A percentile compares a stretch with the other conserved stretches of the same genome.
Conservation (phyloP, 176 grass and related monocot genomes). For the Lolium multiflorum region DNA sequence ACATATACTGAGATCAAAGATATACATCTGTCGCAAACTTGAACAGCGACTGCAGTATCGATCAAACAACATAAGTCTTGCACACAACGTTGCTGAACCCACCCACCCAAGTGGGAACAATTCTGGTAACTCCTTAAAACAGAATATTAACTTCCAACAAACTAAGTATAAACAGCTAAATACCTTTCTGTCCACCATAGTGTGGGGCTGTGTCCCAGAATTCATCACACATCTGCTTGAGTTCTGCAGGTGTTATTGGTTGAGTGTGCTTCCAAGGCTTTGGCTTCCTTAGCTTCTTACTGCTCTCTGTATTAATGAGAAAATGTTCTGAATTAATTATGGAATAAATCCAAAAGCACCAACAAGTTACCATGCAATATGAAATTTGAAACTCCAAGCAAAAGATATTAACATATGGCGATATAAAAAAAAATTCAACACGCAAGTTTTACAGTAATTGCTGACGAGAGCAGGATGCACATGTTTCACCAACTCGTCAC, state of each 20-base stretch:
- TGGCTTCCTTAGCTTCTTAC: slow-evolving; percentile 82
- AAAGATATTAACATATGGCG: background rate
- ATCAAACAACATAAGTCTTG: background rate
- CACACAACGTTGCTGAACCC: background rate
- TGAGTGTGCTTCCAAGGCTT: slow-evolving; percentile 95
- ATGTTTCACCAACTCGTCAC: background rate
- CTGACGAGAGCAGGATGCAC: background rate
- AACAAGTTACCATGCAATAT: background rate
- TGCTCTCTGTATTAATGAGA: slow-evolving; percentile 63
- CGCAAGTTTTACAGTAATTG: background rate
- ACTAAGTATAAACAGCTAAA: background rate
- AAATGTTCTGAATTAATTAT: background rate
- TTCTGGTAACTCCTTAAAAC: background rate
- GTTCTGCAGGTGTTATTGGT: slow-evolving; percentile 61
- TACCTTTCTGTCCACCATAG: slow-evolving; percentile 97
- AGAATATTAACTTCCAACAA: slow-evolving; percentile 8
- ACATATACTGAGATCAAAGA: background rate
- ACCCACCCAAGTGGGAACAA: background rate
- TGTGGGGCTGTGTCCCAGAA: slow-evolving; percentile 98
- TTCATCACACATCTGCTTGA: slow-evolving; percentile 89
- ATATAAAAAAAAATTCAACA: background rate
- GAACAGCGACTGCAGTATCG: background rate
- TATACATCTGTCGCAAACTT: slow-evolving; percentile 6
- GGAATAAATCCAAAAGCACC: slow-evolving; percentile 18
- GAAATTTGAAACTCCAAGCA: background rate